Base-by-base conservation (phyloP, 1,139 yeast species). In the Martiniozyma asiatica region DNA sequence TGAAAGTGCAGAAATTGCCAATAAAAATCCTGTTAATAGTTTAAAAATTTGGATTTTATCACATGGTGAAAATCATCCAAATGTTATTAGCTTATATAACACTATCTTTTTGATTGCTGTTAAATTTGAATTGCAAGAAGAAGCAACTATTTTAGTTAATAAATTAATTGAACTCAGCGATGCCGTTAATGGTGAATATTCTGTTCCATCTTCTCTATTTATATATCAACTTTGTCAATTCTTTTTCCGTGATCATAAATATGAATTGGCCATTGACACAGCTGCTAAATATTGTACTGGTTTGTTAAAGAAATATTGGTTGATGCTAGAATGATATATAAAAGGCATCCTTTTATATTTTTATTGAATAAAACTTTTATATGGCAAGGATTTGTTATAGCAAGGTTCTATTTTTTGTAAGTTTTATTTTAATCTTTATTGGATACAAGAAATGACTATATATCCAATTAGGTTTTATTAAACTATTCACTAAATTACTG, bases 141-240 rank as follows among this genome's bases (percentile, higher is more conserved):
- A 63, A 35, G 64, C 79, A 2, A 52, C 65, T 32, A 58, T 54
- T 8, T 64, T 84, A 43, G 65, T 72, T 42, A 53, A 59, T 30
- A 57, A 56, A 29, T 61, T 78, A 9, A 51, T 70, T 32, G 61
- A 55, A 3, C 48, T 74, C 25, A 41, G 47, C 29, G 50, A 45
- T 16, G 25, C 28, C 14, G 22, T 37, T 4, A 35, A 37, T 24
- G 92, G 87, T 26, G 65, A 59, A 22, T 57, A 62, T 11, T 66
- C 79, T 14, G 71, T 68, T 45, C 65, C 73, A 33, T 62, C 75
- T 22, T 87, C 70, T 20, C 60, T 70, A 40, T 57, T 73, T 36
- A 63, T 65, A 44, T 77, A 68, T 59, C 78, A 82, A 48, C 64
- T 68, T 34, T 87, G 82, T 15, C 79, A 78, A 51, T 57, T 73